Evolutionary conservation across 768 basidiomycete species (phyloP).

Genomic region (Leccinellum albellum): DNA sequence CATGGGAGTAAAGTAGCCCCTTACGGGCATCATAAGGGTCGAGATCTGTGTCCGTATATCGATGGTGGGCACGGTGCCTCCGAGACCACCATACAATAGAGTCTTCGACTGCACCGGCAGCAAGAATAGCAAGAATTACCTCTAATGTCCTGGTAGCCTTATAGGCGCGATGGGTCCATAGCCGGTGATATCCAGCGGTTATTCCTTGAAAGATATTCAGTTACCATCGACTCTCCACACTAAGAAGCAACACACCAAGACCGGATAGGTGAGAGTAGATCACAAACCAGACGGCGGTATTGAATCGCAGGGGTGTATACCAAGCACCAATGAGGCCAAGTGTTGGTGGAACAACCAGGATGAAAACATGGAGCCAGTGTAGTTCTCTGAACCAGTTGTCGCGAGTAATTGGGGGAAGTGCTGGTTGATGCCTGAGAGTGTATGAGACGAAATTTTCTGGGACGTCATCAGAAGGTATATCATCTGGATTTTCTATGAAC

Average conservation of each 20-base stretch:
- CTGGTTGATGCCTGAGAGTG: slow-evolving; percentile 5
- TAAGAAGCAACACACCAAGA: slow-evolving; percentile 48
- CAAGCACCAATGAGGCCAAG: slow-evolving; percentile 1
- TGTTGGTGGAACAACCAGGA: slow-evolving; percentile 2
- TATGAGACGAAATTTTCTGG: slow-evolving; percentile 11
- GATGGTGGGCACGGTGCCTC: slow-evolving; percentile 91
- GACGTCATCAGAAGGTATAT: slow-evolving; percentile 1
- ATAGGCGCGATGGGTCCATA: slow-evolving; percentile 92
- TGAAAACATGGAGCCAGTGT: slow-evolving; percentile 7
- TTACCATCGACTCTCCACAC: not conserved
- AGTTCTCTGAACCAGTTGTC: slow-evolving; percentile 13
- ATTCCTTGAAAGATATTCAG: slow-evolving; percentile 44
- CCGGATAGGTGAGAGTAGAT: slow-evolving; percentile 65
- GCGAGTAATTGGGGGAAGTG: slow-evolving; percentile 2
- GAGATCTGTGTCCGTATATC: slow-evolving; percentile 92
- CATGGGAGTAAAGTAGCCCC: slow-evolving; percentile 78
- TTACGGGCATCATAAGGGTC: slow-evolving; percentile 90
- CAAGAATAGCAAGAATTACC: slow-evolving; percentile 76
- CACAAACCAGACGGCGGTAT: slow-evolving; percentile 2
- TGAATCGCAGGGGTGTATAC: not conserved
- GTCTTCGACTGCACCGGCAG: slow-evolving; percentile 86
- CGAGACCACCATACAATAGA: slow-evolving; percentile 98
- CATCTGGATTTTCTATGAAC: slow-evolving; percentile 4
- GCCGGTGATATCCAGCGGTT: slow-evolving; percentile 88
- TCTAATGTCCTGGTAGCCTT: slow-evolving; percentile 83